phyloP scores from a whole-genome alignment of 2,329 filamentous ascomycete species.

The Trichoderma polysporum region DNA sequence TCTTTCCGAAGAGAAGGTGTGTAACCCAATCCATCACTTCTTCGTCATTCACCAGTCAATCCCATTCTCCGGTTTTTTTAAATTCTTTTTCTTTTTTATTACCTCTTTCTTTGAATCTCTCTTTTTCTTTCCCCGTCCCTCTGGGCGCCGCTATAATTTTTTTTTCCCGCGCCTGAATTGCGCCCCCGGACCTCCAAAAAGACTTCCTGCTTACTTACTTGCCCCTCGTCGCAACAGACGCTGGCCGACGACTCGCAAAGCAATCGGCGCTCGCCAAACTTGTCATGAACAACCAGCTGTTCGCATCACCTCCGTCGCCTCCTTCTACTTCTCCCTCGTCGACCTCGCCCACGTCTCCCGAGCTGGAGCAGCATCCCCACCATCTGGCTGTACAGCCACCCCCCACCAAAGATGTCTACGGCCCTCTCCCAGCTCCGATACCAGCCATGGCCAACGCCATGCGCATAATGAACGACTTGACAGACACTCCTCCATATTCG shows the following conservation, averaged over 20 bases:
- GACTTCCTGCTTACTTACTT: neutral
- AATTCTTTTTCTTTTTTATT: neutral
- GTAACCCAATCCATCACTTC: conserved; percentile 17
- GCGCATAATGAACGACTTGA: conserved; percentile 44
- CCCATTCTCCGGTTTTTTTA: neutral
- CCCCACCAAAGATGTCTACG: conserved; percentile 34
- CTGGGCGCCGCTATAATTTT: neutral
- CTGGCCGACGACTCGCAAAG: conserved; percentile 39
- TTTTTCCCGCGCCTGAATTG: neutral
- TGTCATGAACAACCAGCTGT: conserved; percentile 47
- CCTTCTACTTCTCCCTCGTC: conserved; percentile 30
- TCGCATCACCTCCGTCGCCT: conserved; percentile 33
- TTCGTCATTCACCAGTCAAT: neutral
- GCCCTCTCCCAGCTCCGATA: conserved; percentile 26
- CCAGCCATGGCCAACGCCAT: conserved; percentile 44
- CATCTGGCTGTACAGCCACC: conserved; percentile 37
- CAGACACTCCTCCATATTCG: conserved; percentile 56
- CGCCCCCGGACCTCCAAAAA: neutral
- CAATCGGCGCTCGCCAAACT: conserved; percentile 45
- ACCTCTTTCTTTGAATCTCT: neutral
- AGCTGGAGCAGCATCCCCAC: conserved; percentile 34
- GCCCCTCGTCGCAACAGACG: conserved; percentile 27
- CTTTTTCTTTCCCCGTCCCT: neutral
- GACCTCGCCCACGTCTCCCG: conserved; percentile 32
- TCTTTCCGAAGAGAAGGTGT: conserved; percentile 27